Conservation (phyloP, 163 green algal species). For the Chloromonas sp. region DNA sequence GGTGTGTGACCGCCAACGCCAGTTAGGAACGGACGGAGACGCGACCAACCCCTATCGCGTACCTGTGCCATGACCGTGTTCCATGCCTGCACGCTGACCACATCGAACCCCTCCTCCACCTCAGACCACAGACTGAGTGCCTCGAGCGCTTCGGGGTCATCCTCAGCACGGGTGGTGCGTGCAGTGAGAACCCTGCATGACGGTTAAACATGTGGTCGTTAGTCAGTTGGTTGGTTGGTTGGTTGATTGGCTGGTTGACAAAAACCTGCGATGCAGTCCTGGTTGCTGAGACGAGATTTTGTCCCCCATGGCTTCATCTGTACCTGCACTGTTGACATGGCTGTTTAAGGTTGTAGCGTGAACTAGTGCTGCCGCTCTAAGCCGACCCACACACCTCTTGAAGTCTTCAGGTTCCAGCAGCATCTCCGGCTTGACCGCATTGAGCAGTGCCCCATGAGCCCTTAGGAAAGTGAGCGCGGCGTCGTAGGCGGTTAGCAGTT, state of each 20-base stretch:
- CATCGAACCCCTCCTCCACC: constrained; percentile 51
- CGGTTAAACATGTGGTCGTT: too few relatives aligned
- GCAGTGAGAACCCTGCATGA: constrained; percentile 31
- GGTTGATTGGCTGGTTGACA: too few relatives aligned
- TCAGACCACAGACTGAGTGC: constrained; percentile 47
- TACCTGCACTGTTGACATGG: too few relatives aligned
- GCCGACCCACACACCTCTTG: neutral
- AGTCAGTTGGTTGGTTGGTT: too few relatives aligned
- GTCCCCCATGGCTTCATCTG: too few relatives aligned
- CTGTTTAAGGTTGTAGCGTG: too few relatives aligned
- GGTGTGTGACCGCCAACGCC: too few relatives aligned
- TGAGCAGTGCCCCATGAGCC: constrained; percentile 58
- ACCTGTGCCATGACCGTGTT: constrained; percentile 59
- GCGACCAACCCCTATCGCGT: neutral
- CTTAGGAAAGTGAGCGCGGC: constrained; percentile 34
- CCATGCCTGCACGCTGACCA: constrained; percentile 48
- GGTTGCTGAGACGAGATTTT: too few relatives aligned
- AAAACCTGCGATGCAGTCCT: too few relatives aligned
- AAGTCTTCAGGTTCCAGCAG: constrained; percentile 64
- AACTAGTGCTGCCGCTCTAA: too few relatives aligned
- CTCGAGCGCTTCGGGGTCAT: constrained; percentile 34
- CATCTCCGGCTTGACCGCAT: constrained; percentile 71
- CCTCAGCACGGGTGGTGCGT: constrained; percentile 21
- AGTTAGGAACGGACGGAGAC: too few relatives aligned
- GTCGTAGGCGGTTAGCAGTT: constrained; percentile 54